Base-by-base conservation (phyloP, 345 rosid species). In the Psidium guajava region DNA sequence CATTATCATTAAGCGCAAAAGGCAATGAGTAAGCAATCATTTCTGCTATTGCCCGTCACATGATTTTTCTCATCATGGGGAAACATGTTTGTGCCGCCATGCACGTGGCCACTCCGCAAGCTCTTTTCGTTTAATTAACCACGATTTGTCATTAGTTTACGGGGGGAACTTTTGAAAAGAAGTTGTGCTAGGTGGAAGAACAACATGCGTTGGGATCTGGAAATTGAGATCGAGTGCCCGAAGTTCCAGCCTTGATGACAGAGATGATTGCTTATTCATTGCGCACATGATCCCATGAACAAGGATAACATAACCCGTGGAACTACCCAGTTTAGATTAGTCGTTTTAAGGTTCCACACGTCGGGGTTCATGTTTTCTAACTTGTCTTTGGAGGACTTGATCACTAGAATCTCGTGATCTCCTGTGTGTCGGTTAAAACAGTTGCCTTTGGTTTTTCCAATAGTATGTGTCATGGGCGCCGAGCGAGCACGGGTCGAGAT, bases 31-130 rank as follows among this genome's bases (percentile, higher is more conserved):
- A 82, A 82, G 54, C 83, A 51, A 50, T 82, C 54, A 54, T 51
- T 50, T 51, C 28, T 52, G 42, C 27, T 52, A 32, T 82, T 91
- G 90, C 82, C 58, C 0, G 27, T 83, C 90, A 86, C 92, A 87
- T 87, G 90, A 82, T 53, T 64, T 51, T 82, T 83, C n/a, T 85
- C 55, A 82, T 82, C 59, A 82, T 55, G 22, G n/a, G n/a, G n/a
- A n/a, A n/a, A n/a, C n/a, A n/a, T 27, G 16, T 21, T 69, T 49
- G 75, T 51, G 51, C 86, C 85, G 86, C 89, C 55, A 52, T 82
- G 80, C 91, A 89, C 82, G 83, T 87, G 93, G 91, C 89, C 91
- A 87, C 90, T 85, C 56, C 28, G 83, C 73, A 32, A 57, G 51
- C 56, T 82, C 85, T 88, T 11, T 74, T 69, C 75, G 52, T n/a